Conservation (phyloP, 352 stramenopile genomes). For the Pythium coloratum region DNA sequence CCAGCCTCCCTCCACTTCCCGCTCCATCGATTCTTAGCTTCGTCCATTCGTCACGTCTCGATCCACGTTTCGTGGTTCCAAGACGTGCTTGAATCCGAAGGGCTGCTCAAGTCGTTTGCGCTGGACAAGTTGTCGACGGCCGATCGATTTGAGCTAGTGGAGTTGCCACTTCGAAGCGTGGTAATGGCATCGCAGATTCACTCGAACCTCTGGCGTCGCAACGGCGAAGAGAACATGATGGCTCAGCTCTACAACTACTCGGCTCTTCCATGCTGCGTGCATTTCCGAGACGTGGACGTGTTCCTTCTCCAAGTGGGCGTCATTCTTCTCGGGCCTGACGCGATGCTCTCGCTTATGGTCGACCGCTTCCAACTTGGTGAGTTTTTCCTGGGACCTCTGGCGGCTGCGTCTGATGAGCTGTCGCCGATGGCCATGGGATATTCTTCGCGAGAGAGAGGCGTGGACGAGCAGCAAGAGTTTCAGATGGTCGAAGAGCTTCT, state of each 20-base stretch:
- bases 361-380: constrained; percentile 75
- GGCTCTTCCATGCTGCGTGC: constrained; percentile 82
- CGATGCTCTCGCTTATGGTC: constrained; percentile 64
- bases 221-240: constrained; percentile 89
- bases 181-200: constrained; percentile 89
- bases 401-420: background rate
- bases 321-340: constrained; percentile 62
- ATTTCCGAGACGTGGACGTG: constrained; percentile 81
- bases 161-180: constrained; percentile 77
- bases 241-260: constrained; percentile 91
- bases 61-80: constrained; percentile 57
- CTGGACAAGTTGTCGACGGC: constrained; percentile 48
- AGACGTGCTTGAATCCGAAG: constrained; percentile 44
- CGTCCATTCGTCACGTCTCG: constrained; percentile 67
- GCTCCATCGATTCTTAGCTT: constrained; percentile 77
- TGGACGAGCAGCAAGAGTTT: constrained; percentile 69
- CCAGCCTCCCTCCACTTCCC: constrained; percentile 79
- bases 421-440: constrained; percentile 41
- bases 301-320: constrained; percentile 80
- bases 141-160: constrained; percentile 63
- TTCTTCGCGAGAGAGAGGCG: constrained; percentile 47
- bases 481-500: constrained; percentile 86
- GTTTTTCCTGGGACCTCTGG: constrained; percentile 48
- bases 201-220: constrained; percentile 83
- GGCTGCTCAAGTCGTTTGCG: constrained; percentile 54